A percentile compares a stretch with the other conserved stretches of the same genome.
Conservation (phyloP, 2,329 filamentous ascomycete genomes). For the Colletotrichum abscissum region DNA sequence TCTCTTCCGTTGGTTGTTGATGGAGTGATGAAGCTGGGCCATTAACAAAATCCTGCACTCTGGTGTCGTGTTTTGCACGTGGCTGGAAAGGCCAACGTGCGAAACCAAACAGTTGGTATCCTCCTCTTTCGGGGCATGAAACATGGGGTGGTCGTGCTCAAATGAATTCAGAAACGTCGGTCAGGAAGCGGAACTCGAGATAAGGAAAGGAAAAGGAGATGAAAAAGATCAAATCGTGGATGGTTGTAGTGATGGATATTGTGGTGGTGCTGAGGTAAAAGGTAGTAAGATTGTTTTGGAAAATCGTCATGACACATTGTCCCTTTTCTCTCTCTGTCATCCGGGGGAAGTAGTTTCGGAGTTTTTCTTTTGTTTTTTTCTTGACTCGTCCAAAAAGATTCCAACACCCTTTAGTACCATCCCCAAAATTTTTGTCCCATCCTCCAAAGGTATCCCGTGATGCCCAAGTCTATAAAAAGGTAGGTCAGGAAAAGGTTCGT, state of each 20-base stretch:
- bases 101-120: slow-evolving; percentile 2
- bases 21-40: slow-evolving; percentile 1
- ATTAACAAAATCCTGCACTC: slow-evolving; percentile 7
- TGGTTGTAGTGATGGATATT: background rate
- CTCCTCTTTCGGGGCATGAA: slow-evolving; percentile 29
- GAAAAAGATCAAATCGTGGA: background rate
- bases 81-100: slow-evolving; percentile 4
- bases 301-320: slow-evolving; percentile 20
- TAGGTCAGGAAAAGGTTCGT: slow-evolving; percentile 6
- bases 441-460: slow-evolving; percentile 10
- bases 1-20: slow-evolving; percentile 15
- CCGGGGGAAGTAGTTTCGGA: background rate
- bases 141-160: background rate
- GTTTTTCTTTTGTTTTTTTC: background rate
- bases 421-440: background rate
- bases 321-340: background rate
- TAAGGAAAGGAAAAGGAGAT: background rate
- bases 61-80: slow-evolving; percentile 5
- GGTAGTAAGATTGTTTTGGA: slow-evolving; percentile 10
- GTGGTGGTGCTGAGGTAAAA: slow-evolving; percentile 1
- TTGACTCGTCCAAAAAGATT: background rate
- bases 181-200: background rate
- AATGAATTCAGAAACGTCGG: background rate
- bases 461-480: slow-evolving; percentile 27
- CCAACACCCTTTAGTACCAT: slow-evolving; percentile 11